phyloP scores from a whole-genome alignment of 176 grass and related monocot species.

The Carex pumila region DNA sequence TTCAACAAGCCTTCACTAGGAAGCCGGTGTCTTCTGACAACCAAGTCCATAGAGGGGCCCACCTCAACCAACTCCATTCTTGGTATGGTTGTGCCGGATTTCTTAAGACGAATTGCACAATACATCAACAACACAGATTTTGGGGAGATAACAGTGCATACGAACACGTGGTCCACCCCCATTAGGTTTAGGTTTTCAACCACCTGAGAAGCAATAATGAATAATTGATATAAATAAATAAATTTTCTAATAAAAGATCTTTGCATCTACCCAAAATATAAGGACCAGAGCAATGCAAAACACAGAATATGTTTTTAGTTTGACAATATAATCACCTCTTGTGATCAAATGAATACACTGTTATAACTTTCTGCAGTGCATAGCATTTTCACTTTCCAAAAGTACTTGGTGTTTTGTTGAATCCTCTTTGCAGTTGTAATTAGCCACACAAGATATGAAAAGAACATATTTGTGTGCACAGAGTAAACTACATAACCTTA shows the following conservation, averaged over 20 bases:
- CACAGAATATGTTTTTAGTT: not conserved
- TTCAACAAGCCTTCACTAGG: conserved; percentile 69
- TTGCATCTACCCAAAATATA: not conserved
- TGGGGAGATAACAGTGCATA: conserved; percentile 69
- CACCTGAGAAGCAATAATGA: conserved; percentile 38
- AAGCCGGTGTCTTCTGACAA: conserved; percentile 48
- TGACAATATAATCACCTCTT: not conserved
- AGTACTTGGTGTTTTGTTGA: too few relatives aligned
- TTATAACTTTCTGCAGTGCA: too few relatives aligned
- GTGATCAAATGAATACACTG: too few relatives aligned
- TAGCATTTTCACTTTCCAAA: too few relatives aligned
- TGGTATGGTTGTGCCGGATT: conserved; percentile 69
- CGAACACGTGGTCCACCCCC: conserved; percentile 66
- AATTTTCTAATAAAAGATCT: not conserved
- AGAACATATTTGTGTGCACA: too few relatives aligned
- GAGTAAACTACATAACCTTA: too few relatives aligned
- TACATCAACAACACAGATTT: conserved; percentile 65
- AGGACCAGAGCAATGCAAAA: not conserved
- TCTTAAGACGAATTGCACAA: conserved; percentile 75
- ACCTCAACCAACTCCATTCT: conserved; percentile 96
- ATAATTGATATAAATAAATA: not conserved
- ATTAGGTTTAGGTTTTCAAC: conserved; percentile 85
- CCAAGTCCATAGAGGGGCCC: conserved; percentile 82
- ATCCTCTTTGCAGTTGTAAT: too few relatives aligned
- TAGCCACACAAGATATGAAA: too few relatives aligned